Conservation (phyloP, 108 stramenopile species). For the Asterionellopsis glacialis region DNA sequence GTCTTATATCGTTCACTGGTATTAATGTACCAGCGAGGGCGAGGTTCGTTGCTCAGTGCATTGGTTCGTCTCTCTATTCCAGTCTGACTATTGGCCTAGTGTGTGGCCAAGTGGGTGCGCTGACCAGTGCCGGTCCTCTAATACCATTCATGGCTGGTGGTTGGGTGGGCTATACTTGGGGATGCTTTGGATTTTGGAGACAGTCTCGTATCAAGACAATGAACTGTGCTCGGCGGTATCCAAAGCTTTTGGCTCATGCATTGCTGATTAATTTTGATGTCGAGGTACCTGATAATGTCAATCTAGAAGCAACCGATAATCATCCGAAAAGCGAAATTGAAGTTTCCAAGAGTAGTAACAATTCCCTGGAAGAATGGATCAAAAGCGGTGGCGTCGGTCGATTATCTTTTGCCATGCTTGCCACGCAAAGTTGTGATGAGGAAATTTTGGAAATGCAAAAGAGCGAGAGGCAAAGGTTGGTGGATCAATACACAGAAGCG, state of each 20-base stretch:
- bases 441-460: constrained; percentile 23
- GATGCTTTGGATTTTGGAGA: constrained; percentile 20
- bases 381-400: constrained; percentile 19
- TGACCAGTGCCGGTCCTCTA: constrained; percentile 25
- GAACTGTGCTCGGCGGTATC: constrained; percentile 23
- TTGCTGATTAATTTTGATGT: constrained; percentile 4
- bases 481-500: constrained; percentile 24
- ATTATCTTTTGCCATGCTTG: constrained; percentile 24
- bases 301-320: background rate
- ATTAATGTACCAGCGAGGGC: constrained; percentile 29
- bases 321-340: too few species aligned
- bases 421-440: constrained; percentile 24
- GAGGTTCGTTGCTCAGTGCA: constrained; percentile 26
- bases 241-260: constrained; percentile 26
- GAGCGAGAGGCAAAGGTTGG: constrained; percentile 19
- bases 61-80: constrained; percentile 10
- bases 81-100: constrained; percentile 28
- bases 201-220: background rate
- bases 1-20: constrained; percentile 22
- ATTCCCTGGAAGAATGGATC: constrained; percentile 34
- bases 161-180: constrained; percentile 32
- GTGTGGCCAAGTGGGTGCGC: constrained; percentile 21
- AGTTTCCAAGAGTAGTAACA: background rate
- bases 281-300: constrained; percentile 9
- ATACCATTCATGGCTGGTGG: constrained; percentile 35